Evolutionary conservation across 768 basidiomycete genomes (phyloP).

Genomic region (Megacollybia marginata): DNA sequence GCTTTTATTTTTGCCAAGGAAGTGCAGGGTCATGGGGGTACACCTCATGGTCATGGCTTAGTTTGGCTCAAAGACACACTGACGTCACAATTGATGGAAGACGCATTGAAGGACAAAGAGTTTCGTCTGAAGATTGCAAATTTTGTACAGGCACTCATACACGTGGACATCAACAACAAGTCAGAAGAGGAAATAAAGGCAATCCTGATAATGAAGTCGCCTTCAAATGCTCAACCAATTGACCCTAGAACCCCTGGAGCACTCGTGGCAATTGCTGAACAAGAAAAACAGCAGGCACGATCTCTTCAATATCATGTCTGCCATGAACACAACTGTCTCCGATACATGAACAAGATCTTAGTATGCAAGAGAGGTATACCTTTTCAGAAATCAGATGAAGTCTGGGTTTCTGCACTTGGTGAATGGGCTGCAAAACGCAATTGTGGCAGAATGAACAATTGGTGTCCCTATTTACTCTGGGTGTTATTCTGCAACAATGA

Average conservation of each 20-base stretch:
- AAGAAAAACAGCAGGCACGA: no score
- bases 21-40: slow-evolving; percentile 32
- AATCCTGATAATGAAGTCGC: slow-evolving; percentile 16
- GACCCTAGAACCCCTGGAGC: no score
- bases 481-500: slow-evolving; percentile 28
- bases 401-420: slow-evolving; percentile 18
- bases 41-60: slow-evolving; percentile 32
- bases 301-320: no score
- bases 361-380: slow-evolving; percentile 29
- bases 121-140: slow-evolving; percentile 19
- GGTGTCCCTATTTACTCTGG: slow-evolving; percentile 16
- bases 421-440: slow-evolving; percentile 19
- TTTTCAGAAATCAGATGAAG: slow-evolving; percentile 11
- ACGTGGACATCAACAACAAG: slow-evolving; percentile 19
- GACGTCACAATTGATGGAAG: slow-evolving; percentile 9
- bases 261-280: slow-evolving; percentile 7
- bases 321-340: no score
- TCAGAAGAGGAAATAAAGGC: slow-evolving; percentile 2
- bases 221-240: slow-evolving; percentile 25
- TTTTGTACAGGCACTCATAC: slow-evolving; percentile 24
- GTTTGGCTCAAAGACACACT: slow-evolving; percentile 28
- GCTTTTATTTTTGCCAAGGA: slow-evolving; percentile 24
- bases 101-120: slow-evolving; percentile 10
- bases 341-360: no score
- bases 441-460: slow-evolving; percentile 18